These are phyloP conservation scores for Clitopilus hobsonii DNA, from an alignment of 768 basidiomycete genomes.

Conservation along the genomic window DNA sequence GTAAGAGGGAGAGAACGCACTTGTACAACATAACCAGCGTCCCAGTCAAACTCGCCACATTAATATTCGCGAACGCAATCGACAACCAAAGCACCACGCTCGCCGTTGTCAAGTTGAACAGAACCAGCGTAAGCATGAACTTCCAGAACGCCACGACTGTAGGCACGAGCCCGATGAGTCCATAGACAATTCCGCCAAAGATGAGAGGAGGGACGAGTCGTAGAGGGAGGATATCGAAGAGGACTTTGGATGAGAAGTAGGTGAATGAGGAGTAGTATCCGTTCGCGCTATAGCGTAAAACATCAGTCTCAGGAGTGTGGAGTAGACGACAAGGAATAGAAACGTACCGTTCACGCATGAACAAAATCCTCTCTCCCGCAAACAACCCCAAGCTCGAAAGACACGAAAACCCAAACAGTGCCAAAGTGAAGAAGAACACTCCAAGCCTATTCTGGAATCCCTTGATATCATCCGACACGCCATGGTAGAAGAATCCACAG, in stretches of 20 bases:
- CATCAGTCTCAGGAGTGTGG: neutral
- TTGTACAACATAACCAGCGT: constrained; percentile 98
- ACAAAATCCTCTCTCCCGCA: constrained; percentile 91
- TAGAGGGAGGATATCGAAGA: constrained; percentile 94
- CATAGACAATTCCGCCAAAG: constrained; percentile 94
- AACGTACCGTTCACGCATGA: constrained; percentile 93
- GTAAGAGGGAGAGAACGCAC: constrained; percentile 40
- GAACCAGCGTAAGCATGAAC: constrained; percentile 90
- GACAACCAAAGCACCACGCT: constrained; percentile 88
- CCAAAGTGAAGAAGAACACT: constrained; percentile 96
- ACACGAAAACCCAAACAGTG: constrained; percentile 95
- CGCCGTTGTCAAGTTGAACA: constrained; percentile 96
- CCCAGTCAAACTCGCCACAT: constrained; percentile 91
- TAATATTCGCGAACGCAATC: constrained; percentile 80
- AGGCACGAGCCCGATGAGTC: constrained; percentile 91
- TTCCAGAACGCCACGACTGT: constrained; percentile 93
- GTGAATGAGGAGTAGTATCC: constrained; percentile 97
- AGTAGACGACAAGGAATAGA: neutral
- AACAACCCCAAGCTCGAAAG: constrained; percentile 91
- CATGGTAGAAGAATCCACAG: constrained; percentile 91
- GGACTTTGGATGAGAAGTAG: constrained; percentile 93
- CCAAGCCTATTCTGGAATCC: constrained; percentile 97
- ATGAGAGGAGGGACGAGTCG: constrained; percentile 93
- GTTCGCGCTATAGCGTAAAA: constrained; percentile 62
- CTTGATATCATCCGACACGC: constrained; percentile 90